Evolutionary conservation across 148 eudicot genomes (phyloP).

Genomic region (Simmondsia chinensis): DNA sequence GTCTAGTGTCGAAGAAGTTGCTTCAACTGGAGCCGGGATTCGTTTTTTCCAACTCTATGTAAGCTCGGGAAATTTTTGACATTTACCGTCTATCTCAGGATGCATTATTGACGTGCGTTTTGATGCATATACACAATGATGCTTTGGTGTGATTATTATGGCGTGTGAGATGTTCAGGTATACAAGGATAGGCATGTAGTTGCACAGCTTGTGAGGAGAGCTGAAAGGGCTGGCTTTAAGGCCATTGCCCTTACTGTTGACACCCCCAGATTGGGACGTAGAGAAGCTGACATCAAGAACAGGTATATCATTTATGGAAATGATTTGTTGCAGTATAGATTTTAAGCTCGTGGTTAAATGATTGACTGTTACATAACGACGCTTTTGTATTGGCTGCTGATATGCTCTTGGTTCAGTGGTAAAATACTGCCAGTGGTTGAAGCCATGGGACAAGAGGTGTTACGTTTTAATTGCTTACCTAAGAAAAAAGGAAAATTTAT

Average conservation of each 20-base stretch:
- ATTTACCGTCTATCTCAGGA: no score
- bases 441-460: no score
- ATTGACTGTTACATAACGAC: no score
- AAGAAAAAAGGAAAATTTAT: no score
- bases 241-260: constrained; percentile 98
- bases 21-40: constrained; percentile 98
- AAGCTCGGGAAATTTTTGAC: constrained; percentile 14
- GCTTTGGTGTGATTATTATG: background rate
- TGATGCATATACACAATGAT: no score
- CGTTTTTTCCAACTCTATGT: constrained; percentile 99
- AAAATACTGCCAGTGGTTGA: no score
- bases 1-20: constrained; percentile 97
- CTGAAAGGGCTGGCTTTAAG: constrained; percentile 96
- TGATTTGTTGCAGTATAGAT: background rate
- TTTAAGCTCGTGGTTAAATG: no score
- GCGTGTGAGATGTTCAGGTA: constrained; percentile 41
- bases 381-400: no score
- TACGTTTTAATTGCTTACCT: no score
- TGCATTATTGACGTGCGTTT: no score
- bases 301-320: constrained; percentile 28
- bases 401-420: no score
- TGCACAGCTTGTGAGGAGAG: constrained; percentile 95
- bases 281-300: constrained; percentile 97
- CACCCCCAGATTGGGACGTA: constrained; percentile 90
- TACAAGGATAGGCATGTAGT: constrained; percentile 95